These are phyloP conservation scores for Nicotiana tabacum DNA, from an alignment of 257 asterid species.

Conservation along the genomic window DNA sequence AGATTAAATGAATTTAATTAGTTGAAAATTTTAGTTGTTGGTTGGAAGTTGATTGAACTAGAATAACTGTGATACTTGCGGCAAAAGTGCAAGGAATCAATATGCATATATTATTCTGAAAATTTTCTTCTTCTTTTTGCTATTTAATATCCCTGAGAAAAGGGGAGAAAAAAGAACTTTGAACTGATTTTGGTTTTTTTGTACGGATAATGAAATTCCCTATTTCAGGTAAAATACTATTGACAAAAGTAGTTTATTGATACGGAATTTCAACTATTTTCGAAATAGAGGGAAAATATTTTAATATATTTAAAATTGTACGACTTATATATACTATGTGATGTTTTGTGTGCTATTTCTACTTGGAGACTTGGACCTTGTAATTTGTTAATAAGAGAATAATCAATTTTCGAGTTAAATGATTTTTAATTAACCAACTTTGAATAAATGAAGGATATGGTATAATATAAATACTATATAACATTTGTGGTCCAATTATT, in stretches of 20 bases:
- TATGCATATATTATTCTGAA: neutral
- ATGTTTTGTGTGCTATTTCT: neutral
- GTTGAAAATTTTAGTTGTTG: conserved; percentile 3
- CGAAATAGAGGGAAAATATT: neutral
- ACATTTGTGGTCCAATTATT: neutral
- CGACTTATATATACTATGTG: neutral
- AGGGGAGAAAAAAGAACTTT: too few species aligned
- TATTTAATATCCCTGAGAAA: neutral
- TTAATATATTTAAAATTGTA: too few species aligned
- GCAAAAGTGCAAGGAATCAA: neutral
- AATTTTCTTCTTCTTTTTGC: neutral
- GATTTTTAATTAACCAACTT: neutral
- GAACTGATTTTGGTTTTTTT: too few species aligned
- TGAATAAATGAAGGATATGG: neutral
- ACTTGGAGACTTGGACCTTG: neutral
- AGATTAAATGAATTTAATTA: conserved; percentile 11
- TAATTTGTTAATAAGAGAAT: neutral
- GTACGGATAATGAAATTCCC: neutral
- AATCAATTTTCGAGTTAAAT: neutral
- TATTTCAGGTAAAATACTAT: too few species aligned
- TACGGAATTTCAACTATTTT: neutral
- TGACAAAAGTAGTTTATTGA: neutral
- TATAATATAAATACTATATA: neutral
- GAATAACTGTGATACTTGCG: neutral
- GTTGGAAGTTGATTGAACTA: neutral